These are phyloP conservation scores for Botrytis sinoallii DNA, from an alignment of 2,329 filamentous ascomycete species.

Conservation along the genomic window DNA sequence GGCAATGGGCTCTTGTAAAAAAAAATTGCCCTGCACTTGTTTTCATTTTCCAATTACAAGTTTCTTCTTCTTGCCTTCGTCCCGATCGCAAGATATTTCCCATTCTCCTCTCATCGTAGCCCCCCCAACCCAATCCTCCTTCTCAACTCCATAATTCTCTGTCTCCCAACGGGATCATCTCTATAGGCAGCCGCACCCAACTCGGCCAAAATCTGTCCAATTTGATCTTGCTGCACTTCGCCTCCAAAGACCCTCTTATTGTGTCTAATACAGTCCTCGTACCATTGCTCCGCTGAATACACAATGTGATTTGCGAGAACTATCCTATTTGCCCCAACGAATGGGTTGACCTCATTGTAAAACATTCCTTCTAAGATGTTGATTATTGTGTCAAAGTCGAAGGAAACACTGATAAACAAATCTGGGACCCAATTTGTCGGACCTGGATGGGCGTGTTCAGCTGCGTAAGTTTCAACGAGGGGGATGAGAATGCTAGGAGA, in stretches of 20 bases:
- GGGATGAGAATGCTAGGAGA: slow-evolving; percentile 59
- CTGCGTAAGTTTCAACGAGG: slow-evolving; percentile 60
- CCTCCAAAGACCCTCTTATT: slow-evolving; percentile 57
- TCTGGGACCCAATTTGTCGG: slow-evolving; percentile 48
- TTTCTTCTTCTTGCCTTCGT: background rate
- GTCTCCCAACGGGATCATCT: slow-evolving; percentile 40
- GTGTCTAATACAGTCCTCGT: slow-evolving; percentile 51
- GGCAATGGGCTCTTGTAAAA: background rate
- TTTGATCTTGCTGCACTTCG: slow-evolving; percentile 49
- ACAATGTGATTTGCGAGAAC: slow-evolving; percentile 60
- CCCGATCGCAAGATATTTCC: background rate
- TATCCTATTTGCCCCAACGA: slow-evolving; percentile 54
- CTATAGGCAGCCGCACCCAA: slow-evolving; percentile 5
- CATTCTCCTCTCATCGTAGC: background rate
- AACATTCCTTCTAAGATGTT: slow-evolving; percentile 63
- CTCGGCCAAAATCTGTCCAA: slow-evolving; percentile 9
- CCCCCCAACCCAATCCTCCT: slow-evolving; percentile 36
- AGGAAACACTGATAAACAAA: slow-evolving; percentile 60
- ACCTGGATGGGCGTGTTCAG: slow-evolving; percentile 56
- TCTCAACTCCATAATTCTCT: slow-evolving; percentile 42
- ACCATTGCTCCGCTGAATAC: slow-evolving; percentile 61
- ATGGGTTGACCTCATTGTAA: slow-evolving; percentile 64
- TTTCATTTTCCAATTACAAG: slow-evolving; percentile 11
- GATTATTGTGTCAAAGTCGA: slow-evolving; percentile 60
- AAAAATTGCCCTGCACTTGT: background rate